A percentile compares a stretch with the other conserved stretches of the same genome.
Evolutionary conservation across 1,139 yeast genomes (phyloP).

Genomic region (Scheffersomyces segobiensis): DNA sequence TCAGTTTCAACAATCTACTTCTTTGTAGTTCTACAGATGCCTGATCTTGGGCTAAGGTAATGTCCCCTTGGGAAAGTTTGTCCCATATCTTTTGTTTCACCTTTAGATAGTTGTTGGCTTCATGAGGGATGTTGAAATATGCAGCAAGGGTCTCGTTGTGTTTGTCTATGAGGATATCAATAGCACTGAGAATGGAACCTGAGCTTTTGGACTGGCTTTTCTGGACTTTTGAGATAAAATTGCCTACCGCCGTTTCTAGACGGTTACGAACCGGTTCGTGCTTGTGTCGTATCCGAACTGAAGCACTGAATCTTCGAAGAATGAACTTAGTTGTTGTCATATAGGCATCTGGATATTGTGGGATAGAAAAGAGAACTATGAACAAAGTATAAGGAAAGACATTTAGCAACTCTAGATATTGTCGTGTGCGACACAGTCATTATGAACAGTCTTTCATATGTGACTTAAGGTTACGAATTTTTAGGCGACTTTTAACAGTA

Average conservation of each 20-base stretch:
- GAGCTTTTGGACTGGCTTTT: not conserved
- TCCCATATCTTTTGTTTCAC: conserved; percentile 2
- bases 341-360: not conserved
- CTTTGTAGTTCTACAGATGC: not conserved
- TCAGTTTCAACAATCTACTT: not conserved
- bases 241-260: not conserved
- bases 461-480: not conserved
- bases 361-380: not conserved
- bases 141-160: not conserved
- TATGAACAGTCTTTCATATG: not conserved
- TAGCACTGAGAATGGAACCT: conserved; percentile 1
- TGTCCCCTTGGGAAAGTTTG: conserved; percentile 1
- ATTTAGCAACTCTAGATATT: not conserved
- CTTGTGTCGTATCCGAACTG: not conserved
- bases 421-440: not conserved
- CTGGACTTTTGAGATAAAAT: not conserved
- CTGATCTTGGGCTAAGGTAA: not conserved
- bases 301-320: not conserved
- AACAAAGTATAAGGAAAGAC: not conserved
- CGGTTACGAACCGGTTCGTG: not conserved
- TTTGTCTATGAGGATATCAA: conserved; percentile 4
- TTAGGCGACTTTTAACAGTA: not conserved
- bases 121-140: not conserved
- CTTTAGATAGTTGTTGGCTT: not conserved
- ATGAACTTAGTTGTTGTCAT: not conserved